Conservation (phyloP, 495 filamentous ascomycete species). For the Annulohypoxylon moriforme region DNA sequence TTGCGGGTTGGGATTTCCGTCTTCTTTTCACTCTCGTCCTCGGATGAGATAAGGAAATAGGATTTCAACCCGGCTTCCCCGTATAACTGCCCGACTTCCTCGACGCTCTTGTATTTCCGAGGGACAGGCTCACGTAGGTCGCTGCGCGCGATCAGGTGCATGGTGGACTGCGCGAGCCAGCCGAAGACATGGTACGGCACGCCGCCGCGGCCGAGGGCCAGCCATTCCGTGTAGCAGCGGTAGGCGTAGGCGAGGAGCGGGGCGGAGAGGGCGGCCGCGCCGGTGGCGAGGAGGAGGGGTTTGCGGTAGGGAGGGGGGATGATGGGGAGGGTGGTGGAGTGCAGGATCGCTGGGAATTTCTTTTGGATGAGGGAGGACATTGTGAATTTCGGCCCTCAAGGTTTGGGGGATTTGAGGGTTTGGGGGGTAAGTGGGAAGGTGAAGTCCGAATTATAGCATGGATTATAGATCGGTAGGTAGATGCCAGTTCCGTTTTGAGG, state of each 20-base stretch:
- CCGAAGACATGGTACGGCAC: conserved; percentile 52
- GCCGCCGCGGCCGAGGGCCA: conserved; percentile 54
- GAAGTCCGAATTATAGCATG: not conserved
- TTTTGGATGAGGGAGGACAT: conserved; percentile 33
- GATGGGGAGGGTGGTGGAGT: conserved; percentile 5
- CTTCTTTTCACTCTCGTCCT: too few species aligned
- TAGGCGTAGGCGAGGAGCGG: conserved; percentile 35
- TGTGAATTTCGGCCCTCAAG: not conserved
- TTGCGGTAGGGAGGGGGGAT: not conserved
- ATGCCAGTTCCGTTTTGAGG: not conserved
- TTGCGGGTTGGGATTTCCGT: not conserved
- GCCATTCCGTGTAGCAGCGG: conserved; percentile 46
- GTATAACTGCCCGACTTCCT: conserved; percentile 24
- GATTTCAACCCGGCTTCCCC: not conserved
- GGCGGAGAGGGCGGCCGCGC: conserved; percentile 2
- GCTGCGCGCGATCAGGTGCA: conserved; percentile 43
- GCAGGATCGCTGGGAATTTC: conserved; percentile 5
- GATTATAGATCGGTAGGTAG: not conserved
- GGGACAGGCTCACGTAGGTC: conserved; percentile 41
- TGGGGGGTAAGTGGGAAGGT: not conserved
- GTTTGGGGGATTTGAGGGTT: not conserved
- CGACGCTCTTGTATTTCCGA: conserved; percentile 22
- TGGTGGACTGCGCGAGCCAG: conserved; percentile 46
- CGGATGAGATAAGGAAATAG: not conserved
- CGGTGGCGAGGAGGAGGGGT: conserved; percentile 29